Evolutionary conservation across 768 basidiomycete genomes (phyloP).

Genomic region (Tubosaeta brunneosetosa): DNA sequence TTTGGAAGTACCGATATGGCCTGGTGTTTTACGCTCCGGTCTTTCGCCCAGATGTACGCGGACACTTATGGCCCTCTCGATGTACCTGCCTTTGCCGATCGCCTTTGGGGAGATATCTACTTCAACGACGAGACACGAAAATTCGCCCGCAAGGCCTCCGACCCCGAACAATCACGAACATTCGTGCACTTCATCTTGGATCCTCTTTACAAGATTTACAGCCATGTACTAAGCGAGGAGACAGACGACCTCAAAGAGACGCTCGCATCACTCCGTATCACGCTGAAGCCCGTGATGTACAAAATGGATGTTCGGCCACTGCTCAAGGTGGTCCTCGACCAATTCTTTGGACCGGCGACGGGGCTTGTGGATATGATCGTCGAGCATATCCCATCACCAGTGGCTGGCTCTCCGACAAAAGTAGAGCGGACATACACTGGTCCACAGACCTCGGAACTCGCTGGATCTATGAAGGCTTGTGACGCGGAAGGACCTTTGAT

Average conservation of each 20-base stretch:
- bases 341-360: slow-evolving; percentile 90
- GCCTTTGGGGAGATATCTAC: slow-evolving; percentile 98
- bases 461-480: slow-evolving; percentile 74
- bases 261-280: slow-evolving; percentile 70
- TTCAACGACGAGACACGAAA: slow-evolving; percentile 81
- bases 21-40: slow-evolving; percentile 93
- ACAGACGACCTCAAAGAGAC: slow-evolving; percentile 83
- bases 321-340: slow-evolving; percentile 87
- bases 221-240: slow-evolving; percentile 90
- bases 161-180: slow-evolving; percentile 68
- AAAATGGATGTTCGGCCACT: slow-evolving; percentile 98
- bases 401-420: slow-evolving; percentile 55
- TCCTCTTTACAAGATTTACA: slow-evolving; percentile 96
- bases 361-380: slow-evolving; percentile 92
- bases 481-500: slow-evolving; percentile 84
- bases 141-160: slow-evolving; percentile 81
- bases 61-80: slow-evolving; percentile 87
- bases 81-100: slow-evolving; percentile 77
- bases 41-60: slow-evolving; percentile 95
- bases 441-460: slow-evolving; percentile 77
- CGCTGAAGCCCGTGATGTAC: slow-evolving; percentile 88
- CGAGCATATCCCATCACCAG: slow-evolving; percentile 83
- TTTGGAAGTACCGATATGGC: slow-evolving; percentile 97
- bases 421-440: slow-evolving; percentile 86
- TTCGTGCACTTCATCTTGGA: slow-evolving; percentile 97